phyloP scores from a whole-genome alignment of 2,329 filamentous ascomycete species.

The Fusarium compactum region DNA sequence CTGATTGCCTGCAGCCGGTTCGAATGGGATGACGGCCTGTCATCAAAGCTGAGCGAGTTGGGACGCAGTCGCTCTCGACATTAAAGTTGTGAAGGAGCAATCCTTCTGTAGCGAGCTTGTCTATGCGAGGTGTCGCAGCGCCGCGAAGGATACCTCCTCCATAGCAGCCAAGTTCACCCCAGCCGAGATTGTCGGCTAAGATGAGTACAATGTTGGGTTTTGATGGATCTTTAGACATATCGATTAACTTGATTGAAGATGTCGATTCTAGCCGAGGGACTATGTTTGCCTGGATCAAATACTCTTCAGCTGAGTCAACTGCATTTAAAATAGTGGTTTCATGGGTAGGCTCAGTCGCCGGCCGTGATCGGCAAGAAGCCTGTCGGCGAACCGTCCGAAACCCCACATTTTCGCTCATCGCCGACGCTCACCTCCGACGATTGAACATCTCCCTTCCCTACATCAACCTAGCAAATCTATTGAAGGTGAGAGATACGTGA shows the following conservation, averaged over 20 bases:
- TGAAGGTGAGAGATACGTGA: conserved; percentile 6
- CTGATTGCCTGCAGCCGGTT: conserved; percentile 51
- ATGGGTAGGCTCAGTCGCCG: background rate
- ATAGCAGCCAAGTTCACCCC: conserved; percentile 54
- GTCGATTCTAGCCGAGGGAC: too few species aligned
- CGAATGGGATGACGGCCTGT: conserved; percentile 53
- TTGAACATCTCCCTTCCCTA: background rate
- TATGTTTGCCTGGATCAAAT: too few species aligned
- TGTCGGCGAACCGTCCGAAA: conserved; percentile 8
- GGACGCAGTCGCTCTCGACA: conserved; percentile 54
- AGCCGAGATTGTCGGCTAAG: conserved; percentile 54
- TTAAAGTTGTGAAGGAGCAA: conserved; percentile 54
- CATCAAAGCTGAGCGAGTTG: conserved; percentile 53
- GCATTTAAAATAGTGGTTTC: background rate
- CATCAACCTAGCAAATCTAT: background rate
- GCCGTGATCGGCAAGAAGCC: background rate
- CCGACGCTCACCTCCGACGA: conserved; percentile 39
- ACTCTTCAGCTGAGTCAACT: background rate
- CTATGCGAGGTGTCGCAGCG: conserved; percentile 51
- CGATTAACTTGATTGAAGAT: background rate
- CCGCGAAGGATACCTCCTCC: conserved; percentile 51
- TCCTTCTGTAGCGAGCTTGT: conserved; percentile 50
- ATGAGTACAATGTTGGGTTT: conserved; percentile 51
- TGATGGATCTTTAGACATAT: conserved; percentile 31
- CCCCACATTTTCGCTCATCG: conserved; percentile 37